These are phyloP conservation scores for Wallacemonas sp. DNA, from an alignment of 208 protist species.

Conservation along the genomic window DNA sequence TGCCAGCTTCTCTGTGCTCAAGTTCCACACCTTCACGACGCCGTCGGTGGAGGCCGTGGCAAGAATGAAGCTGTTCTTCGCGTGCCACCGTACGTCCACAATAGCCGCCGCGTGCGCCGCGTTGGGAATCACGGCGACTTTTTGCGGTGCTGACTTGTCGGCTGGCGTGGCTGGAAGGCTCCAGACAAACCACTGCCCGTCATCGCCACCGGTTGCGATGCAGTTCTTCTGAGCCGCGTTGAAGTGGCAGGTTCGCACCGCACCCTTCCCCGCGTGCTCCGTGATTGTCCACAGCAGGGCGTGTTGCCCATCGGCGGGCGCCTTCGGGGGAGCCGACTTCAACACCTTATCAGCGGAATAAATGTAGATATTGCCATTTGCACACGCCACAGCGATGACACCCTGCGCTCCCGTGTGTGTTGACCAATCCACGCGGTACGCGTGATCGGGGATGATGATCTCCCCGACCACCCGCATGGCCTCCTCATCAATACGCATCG, in stretches of 20 bases:
- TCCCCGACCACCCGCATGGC: conserved; percentile 64
- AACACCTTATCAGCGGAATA: conserved; percentile 59
- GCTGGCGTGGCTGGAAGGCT: conserved; percentile 73
- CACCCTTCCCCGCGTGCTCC: conserved; percentile 71
- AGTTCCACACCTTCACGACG: conserved; percentile 94
- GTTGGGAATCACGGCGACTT: conserved; percentile 72
- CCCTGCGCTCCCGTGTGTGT: conserved; percentile 44
- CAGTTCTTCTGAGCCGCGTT: conserved; percentile 91
- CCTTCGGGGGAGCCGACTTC: conserved; percentile 26
- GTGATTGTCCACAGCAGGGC: conserved; percentile 77
- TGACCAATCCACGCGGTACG: conserved; percentile 80
- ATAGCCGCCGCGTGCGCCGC: conserved; percentile 43
- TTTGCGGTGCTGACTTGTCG: conserved; percentile 17
- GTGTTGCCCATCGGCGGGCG: conserved; percentile 19
- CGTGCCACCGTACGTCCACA: conserved; percentile 79
- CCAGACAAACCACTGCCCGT: conserved; percentile 89
- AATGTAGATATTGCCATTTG: conserved; percentile 70
- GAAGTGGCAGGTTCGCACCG: conserved; percentile 93
- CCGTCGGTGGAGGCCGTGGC: conserved; percentile 89
- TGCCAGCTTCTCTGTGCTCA: conserved; percentile 86
- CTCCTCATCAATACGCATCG: conserved; percentile 67
- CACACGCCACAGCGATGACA: conserved; percentile 69
- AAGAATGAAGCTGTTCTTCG: conserved; percentile 92
- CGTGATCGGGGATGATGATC: conserved; percentile 51
- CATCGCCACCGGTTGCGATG: conserved; percentile 68